Evolutionary conservation across 2,329 filamentous ascomycete species (phyloP).

Genomic region (Colletotrichum cereale): DNA sequence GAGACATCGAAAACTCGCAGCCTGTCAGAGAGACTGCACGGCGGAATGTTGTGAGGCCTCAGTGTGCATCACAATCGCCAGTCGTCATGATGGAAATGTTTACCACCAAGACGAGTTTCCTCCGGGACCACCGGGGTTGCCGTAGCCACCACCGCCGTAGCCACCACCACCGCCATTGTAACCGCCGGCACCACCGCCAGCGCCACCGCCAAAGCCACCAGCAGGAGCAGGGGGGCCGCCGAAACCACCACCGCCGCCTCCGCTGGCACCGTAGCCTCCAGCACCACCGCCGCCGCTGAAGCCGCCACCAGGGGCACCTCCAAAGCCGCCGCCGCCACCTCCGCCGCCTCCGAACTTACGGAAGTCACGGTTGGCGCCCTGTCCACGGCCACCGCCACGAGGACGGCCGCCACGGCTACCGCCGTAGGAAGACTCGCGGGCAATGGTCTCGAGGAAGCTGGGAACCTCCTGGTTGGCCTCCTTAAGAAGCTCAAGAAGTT

Average conservation of each 20-base stretch:
- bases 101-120: conserved; percentile 79
- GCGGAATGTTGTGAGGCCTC: conserved; percentile 9
- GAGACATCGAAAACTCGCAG: conserved; percentile 50
- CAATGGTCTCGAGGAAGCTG: conserved; percentile 94
- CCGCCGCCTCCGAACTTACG: conserved; percentile 79
- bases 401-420: conserved; percentile 76
- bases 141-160: conserved; percentile 70
- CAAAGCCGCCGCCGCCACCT: conserved; percentile 59
- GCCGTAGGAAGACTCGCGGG: conserved; percentile 90
- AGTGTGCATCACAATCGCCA: conserved; percentile 15
- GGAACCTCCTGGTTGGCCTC: conserved; percentile 99
- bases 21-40: conserved; percentile 44
- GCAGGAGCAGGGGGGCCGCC: conserved; percentile 53
- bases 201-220: conserved; percentile 61
- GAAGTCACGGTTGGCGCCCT: conserved; percentile 85
- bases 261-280: conserved; percentile 56
- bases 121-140: conserved; percentile 74
- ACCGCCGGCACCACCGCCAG: conserved; percentile 58
- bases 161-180: conserved; percentile 57
- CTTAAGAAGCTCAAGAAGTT: conserved; percentile 97
- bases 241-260: conserved; percentile 54
- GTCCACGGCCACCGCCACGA: conserved; percentile 80
- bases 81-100: conserved; percentile 43
- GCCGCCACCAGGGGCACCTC: conserved; percentile 58
- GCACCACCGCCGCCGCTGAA: conserved; percentile 54